Conservation (phyloP, 2,329 filamentous ascomycete genomes). For the Pseudogymnoascus sp. region DNA sequence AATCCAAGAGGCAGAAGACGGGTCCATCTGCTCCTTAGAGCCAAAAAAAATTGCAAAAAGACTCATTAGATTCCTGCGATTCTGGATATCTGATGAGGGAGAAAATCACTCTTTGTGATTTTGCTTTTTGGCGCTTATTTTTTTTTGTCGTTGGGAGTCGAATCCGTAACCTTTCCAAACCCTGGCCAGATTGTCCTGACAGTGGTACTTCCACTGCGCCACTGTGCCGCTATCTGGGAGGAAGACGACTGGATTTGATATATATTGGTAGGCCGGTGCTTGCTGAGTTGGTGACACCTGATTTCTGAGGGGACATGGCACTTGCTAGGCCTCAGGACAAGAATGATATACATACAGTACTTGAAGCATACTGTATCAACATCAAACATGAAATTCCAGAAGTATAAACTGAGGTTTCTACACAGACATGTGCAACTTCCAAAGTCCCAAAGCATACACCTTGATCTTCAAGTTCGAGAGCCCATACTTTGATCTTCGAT, state of each 20-base stretch:
- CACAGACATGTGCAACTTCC: background rate
- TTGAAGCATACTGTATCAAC: background rate
- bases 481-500: background rate
- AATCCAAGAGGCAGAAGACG: background rate
- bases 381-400: background rate
- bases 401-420: background rate
- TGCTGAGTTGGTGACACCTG: background rate
- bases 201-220: background rate
- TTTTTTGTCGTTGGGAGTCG: background rate
- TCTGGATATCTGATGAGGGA: constrained; percentile 5
- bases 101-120: constrained; percentile 4
- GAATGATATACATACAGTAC: background rate
- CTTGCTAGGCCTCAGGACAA: background rate
- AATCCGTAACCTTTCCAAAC: constrained; percentile 4
- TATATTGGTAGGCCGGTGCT: background rate
- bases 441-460: background rate
- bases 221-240: constrained; percentile 7
- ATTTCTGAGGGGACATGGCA: background rate
- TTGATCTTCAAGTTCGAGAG: background rate
- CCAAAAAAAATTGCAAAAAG: constrained; percentile 1
- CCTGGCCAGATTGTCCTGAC: background rate
- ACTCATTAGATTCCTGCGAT: background rate
- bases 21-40: too few relatives aligned
- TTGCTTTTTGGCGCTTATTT: background rate
- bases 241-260: constrained; percentile 10